Base-by-base conservation (phyloP, 257 asterid genomes). In the Jacaranda copaia region DNA sequence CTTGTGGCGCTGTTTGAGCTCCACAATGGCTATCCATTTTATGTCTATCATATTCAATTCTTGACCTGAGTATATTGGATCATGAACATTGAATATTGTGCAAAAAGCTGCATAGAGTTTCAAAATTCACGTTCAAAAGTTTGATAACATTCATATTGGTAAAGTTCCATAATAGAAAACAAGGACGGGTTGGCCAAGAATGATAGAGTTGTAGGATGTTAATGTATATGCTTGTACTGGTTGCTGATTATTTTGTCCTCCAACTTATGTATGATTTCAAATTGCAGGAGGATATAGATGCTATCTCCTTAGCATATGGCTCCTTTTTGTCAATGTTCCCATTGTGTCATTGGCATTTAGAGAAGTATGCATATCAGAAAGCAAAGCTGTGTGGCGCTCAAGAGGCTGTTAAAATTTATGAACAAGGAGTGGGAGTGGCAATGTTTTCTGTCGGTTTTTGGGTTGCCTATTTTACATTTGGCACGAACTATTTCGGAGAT, bases 311-410 rank as follows among this genome's bases (percentile, higher is more conserved):
- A 70, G 94, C 91, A 52, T 94, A 91, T 81, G 97, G 91, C 68
- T 79, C 92, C 63, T 85, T 94, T 84, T 81, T 94, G 87, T 84
- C 88, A 38, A 84, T 68, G 62, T 94, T 86, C 83, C 98, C 96
- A 20, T 77, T 92, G 87, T 94, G 98, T 83, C 96, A 94, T 75
- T 91, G 97, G 96, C 90, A 89, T 73, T 85, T 96, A 95, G 87
- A 81, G 61, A 88, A 84, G 81, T 94, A 91, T 87, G 96, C 96
- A 59, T 70, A 86, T 84, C 93, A 81, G 75, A 82, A 81, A 82
- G 88, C 90, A 57, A 89, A 91, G 79, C 76, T 87, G 59, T 84
- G 91, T 65, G 81, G 84, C 82, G 80, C 86, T 77, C 79, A 75
- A 48, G 90, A 88, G 82, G 98, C 96, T 76, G 85, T 88, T 84